Base-by-base conservation (phyloP, 805 yeast genomes). In the Saccharomycopsis sp. region DNA sequence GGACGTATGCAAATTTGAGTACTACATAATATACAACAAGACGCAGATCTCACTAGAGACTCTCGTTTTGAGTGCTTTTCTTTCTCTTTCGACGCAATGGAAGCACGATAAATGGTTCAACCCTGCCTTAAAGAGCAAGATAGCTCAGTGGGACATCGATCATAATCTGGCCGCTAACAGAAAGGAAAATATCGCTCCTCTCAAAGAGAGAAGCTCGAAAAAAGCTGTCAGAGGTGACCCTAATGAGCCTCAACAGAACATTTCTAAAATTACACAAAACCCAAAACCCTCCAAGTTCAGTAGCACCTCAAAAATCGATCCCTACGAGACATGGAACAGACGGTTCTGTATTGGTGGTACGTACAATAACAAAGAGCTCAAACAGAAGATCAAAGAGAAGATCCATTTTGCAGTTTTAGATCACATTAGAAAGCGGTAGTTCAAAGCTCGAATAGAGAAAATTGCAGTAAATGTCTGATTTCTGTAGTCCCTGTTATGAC, bases 71-170 rank as follows among this genome's bases (percentile, higher is more conserved):
- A 57, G 54, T 52, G 24, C 50, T 14, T 56, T 60, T 48, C 16
- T 60, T 16, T 57, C 60, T 14, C 34, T 55, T 4, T 44, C 57
- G 48, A 57, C 56, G 2, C 62, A 57, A 51, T 60, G 62, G 62
- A 59, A 51, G 34, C 48, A 56, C 20, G 20, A 40, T 1, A 44
- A 29, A 20, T 41, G 24, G 9, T 24, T 23, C 41, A 51, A 54
- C 34, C 24, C 24, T 14, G 34, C 18, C 14, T 24, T 59, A 23
- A 53, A 52, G 24, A 47, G 52, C 34, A 51, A 51, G 41, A 18
- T 53, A 24, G 51, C 34, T 15, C 41, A 41, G 12, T 59, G 62
- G 62, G 56, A 59, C 34, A 5, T 48, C 16, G 48, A 44, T 44
- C 48, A 44, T 12, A 12, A 44, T 44, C 16, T 16, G 18, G 48